Conservation (phyloP, 1,284 basidiomycete genomes). For the Leccinum solheimii region DNA sequence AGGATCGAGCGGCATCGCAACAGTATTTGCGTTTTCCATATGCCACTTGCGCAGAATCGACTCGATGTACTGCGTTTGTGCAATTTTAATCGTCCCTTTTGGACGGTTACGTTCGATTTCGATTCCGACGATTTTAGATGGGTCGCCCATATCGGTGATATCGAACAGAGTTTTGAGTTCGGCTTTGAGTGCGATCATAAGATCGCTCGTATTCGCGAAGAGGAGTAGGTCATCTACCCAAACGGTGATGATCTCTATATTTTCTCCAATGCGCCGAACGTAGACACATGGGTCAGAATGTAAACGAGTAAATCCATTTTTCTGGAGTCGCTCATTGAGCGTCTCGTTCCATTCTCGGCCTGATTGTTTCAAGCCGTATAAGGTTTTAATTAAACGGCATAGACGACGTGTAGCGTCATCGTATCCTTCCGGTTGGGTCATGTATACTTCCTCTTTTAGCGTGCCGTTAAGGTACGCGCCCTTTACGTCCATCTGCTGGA, state of each 20-base stretch:
- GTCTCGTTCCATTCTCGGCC: background rate
- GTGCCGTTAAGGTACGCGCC: background rate
- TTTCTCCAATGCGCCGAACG: background rate
- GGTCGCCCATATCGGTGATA: background rate
- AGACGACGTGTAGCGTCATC: background rate
- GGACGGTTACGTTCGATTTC: too few species aligned
- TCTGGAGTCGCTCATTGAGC: background rate
- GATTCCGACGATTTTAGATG: background rate
- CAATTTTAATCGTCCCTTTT: background rate
- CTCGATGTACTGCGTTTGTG: background rate
- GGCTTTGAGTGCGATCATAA: background rate
- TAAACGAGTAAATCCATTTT: background rate
- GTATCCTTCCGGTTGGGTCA: background rate
- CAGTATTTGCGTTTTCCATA: background rate
- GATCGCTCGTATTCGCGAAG: background rate
- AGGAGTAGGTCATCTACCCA: conserved; percentile 14
- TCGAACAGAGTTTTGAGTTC: background rate
- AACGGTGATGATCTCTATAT: conserved; percentile 4
- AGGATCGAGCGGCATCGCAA: background rate
- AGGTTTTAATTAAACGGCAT: background rate
- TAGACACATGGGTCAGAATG: conserved; percentile 7
- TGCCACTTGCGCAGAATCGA: background rate
- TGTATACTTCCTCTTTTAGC: background rate
- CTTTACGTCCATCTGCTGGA: background rate
- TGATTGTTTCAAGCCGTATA: background rate